Evolutionary conservation across 352 stramenopile genomes (phyloP).

Genomic region (Phytophthora quininea): DNA sequence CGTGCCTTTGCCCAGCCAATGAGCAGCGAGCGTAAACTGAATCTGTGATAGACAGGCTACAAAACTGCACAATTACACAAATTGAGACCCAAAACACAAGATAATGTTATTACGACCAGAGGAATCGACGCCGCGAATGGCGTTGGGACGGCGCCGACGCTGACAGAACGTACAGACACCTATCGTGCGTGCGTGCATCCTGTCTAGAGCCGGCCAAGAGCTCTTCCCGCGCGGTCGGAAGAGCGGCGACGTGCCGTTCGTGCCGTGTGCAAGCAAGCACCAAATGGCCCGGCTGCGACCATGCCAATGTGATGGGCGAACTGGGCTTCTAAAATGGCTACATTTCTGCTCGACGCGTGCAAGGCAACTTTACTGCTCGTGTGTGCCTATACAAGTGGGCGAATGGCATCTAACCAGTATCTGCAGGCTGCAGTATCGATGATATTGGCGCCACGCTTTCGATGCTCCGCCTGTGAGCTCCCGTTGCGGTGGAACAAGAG

Average conservation of each 20-base stretch:
- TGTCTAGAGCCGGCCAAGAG: too few species aligned
- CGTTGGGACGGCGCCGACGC: too few species aligned
- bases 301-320: slow-evolving; percentile 1
- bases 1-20: neutral
- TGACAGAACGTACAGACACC: too few species aligned
- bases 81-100: neutral
- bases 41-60: slow-evolving; percentile 1
- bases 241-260: neutral
- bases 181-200: too few species aligned
- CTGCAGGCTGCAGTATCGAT: too few species aligned
- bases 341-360: neutral
- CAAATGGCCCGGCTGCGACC: neutral
- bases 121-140: neutral
- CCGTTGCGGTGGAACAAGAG: too few species aligned
- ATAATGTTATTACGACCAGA: neutral
- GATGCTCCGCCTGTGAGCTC: too few species aligned
- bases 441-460: too few species aligned
- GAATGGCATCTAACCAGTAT: too few species aligned
- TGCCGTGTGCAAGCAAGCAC: neutral
- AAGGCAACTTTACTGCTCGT: too few species aligned
- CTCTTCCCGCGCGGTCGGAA: neutral
- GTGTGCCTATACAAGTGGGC: too few species aligned
- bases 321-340: slow-evolving; percentile 2
- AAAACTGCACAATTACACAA: neutral
- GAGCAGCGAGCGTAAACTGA: neutral